Base-by-base conservation (phyloP, 2,329 filamentous ascomycete species). In the Achaetomium macrosporum region DNA sequence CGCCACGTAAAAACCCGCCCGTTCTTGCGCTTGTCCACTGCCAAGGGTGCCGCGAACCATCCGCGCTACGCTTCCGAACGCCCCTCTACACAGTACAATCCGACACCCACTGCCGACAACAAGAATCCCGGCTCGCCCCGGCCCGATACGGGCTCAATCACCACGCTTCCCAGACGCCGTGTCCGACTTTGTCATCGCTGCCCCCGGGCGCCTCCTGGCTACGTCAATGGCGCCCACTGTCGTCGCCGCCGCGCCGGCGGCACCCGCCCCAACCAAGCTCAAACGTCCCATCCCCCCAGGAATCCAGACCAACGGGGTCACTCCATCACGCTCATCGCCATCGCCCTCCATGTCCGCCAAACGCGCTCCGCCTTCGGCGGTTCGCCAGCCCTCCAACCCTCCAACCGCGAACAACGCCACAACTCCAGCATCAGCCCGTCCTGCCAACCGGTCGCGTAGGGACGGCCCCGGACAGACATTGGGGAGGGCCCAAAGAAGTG, bases 201-300 rank as follows among this genome's bases (percentile, higher is more conserved):
- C 54, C 51, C 52, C 31, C 33, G 56, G 46, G 50, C 49, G 50
- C 53, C 52, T 54, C 42, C 51, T 30, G 43, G 50, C 49, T 39
- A 40, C 20, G 25, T 37, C 64, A 59, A 83, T 83, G 79, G 77
- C 78, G 66, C 77, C 79, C 57, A 74, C 78, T 64, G 76, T 77
- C 64, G 73, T 76, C 55, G 71, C 73, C 55, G 71, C 73, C 52
- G 59, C 69, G 47, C 71, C 71, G 61, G 72, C 73, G 54, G 63
- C 65, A 17, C 69, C 70, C 64, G 71, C 68, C 61, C 64, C 69
- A 60, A 68, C 67, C 60, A 90, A 89, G 71, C 77, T 81, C 59
- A 90, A 89, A 71, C 83, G 85, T 35, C 83, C 83, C 56, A 73
- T 79, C 48, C 82, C 83, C 36, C 77, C 84, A 43, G 78, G 82